A percentile compares a stretch with the other conserved stretches of the same genome.
Evolutionary conservation across 208 protist species (phyloP).

Genomic region (Plasmodiophora brassicae): DNA sequence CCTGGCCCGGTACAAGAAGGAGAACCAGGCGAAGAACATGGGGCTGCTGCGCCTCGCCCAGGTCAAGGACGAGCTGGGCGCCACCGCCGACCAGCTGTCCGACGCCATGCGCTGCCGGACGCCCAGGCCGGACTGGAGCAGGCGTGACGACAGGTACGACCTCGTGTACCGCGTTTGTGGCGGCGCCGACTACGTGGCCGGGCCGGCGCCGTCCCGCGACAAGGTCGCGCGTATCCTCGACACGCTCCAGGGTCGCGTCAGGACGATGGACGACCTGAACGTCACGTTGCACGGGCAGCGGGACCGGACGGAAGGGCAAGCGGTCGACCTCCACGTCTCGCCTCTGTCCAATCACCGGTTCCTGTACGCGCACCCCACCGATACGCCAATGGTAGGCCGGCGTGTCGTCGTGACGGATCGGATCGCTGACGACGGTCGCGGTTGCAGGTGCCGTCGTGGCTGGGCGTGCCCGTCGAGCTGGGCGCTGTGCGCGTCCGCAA

Average conservation of each 20-base stretch:
- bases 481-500: neutral
- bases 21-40: constrained; percentile 4
- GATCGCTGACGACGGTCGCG: too few relatives aligned
- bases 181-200: neutral
- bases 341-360: too few relatives aligned
- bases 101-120: neutral
- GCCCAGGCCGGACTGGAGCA: neutral
- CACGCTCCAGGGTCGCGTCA: too few relatives aligned
- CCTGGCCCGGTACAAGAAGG: neutral
- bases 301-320: too few relatives aligned
- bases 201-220: too few relatives aligned
- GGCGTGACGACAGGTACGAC: neutral
- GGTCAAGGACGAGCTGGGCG: neutral
- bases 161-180: neutral
- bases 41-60: neutral
- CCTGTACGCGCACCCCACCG: too few relatives aligned
- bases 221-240: too few relatives aligned
- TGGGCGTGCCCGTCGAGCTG: neutral
- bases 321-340: too few relatives aligned
- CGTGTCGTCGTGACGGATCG: too few relatives aligned
- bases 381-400: too few relatives aligned
- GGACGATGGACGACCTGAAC: too few relatives aligned
- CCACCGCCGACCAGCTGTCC: neutral
- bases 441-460: neutral
- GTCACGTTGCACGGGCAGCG: too few relatives aligned